Percentiles rank a stretch among this genome's conserved stretches.
Evolutionary conservation across 495 filamentous ascomycete genomes (phyloP).

Genomic region (Penicillium herquei): DNA sequence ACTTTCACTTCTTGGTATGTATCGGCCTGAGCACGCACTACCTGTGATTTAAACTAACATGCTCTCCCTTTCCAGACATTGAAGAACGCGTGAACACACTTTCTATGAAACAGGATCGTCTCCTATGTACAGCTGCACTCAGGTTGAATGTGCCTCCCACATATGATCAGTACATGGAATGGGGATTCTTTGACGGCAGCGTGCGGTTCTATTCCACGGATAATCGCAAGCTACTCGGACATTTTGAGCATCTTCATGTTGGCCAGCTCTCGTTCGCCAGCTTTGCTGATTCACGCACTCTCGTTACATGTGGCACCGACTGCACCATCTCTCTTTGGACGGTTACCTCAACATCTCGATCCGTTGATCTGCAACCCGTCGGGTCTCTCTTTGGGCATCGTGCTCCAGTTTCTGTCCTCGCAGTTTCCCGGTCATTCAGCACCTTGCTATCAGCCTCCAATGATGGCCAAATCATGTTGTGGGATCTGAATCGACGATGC

Average conservation of each 20-base stretch:
- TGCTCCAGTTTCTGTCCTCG: constrained; percentile 73
- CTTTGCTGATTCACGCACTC: constrained; percentile 84
- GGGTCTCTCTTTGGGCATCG: constrained; percentile 88
- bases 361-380: constrained; percentile 77
- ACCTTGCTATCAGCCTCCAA: constrained; percentile 75
- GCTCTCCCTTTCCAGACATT: constrained; percentile 49
- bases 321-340: constrained; percentile 86
- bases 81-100: constrained; percentile 77
- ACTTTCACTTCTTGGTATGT: constrained; percentile 66
- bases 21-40: neutral
- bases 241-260: constrained; percentile 91
- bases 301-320: constrained; percentile 88
- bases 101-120: constrained; percentile 79
- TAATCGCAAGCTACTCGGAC: constrained; percentile 69
- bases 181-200: constrained; percentile 92
- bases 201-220: constrained; percentile 85
- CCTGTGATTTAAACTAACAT: constrained; percentile 12
- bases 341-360: constrained; percentile 58
- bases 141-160: constrained; percentile 81
- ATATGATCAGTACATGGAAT: constrained; percentile 91
- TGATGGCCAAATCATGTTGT: constrained; percentile 81
- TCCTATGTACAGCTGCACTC: constrained; percentile 81
- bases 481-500: constrained; percentile 87
- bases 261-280: constrained; percentile 77
- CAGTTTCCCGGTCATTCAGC: constrained; percentile 83